A percentile compares a stretch with the other conserved stretches of the same genome.
These are phyloP conservation scores for Aspergillus sp. DNA, from an alignment of 2,329 filamentous ascomycete genomes.

Conservation along the genomic window DNA sequence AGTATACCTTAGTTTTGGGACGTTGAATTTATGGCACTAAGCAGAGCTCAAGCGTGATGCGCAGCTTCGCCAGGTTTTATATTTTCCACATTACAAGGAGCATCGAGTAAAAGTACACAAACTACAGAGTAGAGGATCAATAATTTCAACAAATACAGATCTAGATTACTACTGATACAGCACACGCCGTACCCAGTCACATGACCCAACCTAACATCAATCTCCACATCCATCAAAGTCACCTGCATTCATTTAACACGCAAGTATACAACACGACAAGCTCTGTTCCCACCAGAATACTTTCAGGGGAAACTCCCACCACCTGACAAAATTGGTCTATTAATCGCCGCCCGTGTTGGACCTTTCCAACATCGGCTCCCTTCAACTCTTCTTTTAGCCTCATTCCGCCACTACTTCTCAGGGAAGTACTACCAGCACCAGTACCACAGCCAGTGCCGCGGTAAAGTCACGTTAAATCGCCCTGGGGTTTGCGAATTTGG, in stretches of 20 bases:
- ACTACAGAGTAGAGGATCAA: not conserved
- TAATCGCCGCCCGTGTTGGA: not conserved
- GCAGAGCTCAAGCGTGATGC: not conserved
- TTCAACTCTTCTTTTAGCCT: no score
- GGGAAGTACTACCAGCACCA: not conserved
- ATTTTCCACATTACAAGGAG: not conserved
- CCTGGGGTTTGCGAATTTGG: not conserved
- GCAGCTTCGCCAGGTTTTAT: not conserved
- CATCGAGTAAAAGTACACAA: not conserved
- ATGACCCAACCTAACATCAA: not conserved
- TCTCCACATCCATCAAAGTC: not conserved
- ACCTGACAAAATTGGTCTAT: not conserved
- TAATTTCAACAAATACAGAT: not conserved
- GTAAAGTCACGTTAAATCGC: not conserved
- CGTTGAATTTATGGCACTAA: conserved; percentile 9
- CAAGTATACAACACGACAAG: not conserved
- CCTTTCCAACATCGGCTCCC: not conserved
- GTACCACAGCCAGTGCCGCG: not conserved
- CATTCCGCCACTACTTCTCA: not conserved
- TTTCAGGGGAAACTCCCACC: not conserved
- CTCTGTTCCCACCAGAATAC: not conserved
- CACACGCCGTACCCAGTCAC: not conserved
- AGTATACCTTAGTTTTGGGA: conserved; percentile 2
- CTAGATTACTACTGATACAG: not conserved
- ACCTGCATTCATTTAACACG: not conserved